phyloP scores from a whole-genome alignment of 2,329 filamentous ascomycete genomes.

The Neophaeococcomyces aloes region DNA sequence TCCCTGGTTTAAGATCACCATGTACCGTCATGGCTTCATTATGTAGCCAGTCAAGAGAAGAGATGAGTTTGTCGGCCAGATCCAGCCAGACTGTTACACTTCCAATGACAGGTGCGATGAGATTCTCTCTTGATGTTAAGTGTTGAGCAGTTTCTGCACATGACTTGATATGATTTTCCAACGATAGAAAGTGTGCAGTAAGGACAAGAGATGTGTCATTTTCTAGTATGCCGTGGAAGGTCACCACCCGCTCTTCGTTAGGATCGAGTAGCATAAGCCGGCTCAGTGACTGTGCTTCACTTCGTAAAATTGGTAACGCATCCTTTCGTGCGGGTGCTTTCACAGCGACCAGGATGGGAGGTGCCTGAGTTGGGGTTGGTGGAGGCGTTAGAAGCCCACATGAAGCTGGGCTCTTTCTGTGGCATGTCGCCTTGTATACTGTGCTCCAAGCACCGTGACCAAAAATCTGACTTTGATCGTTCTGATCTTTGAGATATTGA shows the following conservation, averaged over 20 bases:
- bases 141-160: constrained; percentile 20
- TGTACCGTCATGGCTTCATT: constrained; percentile 32
- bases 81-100: constrained; percentile 29
- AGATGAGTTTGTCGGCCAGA: constrained; percentile 32
- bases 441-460: constrained; percentile 39
- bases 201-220: constrained; percentile 33
- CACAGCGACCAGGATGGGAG: constrained; percentile 30
- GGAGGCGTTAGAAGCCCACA: constrained; percentile 27
- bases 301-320: constrained; percentile 30
- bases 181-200: constrained; percentile 33
- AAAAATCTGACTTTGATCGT: constrained; percentile 28
- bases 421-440: constrained; percentile 33
- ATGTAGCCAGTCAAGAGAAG: constrained; percentile 36
- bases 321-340: constrained; percentile 35
- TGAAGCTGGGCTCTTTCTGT: neutral
- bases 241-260: constrained; percentile 31
- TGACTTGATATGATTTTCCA: constrained; percentile 34
- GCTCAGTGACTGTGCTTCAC: constrained; percentile 34
- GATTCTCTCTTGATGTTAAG: constrained; percentile 31
- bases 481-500: constrained; percentile 15
- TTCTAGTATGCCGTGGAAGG: constrained; percentile 36
- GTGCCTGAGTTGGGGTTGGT: constrained; percentile 14
- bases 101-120: constrained; percentile 37
- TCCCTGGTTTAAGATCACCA: constrained; percentile 40
- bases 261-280: constrained; percentile 27